These are phyloP conservation scores for Spinacia oleracea DNA, from an alignment of 179 eudicot species.

Conservation along the genomic window DNA sequence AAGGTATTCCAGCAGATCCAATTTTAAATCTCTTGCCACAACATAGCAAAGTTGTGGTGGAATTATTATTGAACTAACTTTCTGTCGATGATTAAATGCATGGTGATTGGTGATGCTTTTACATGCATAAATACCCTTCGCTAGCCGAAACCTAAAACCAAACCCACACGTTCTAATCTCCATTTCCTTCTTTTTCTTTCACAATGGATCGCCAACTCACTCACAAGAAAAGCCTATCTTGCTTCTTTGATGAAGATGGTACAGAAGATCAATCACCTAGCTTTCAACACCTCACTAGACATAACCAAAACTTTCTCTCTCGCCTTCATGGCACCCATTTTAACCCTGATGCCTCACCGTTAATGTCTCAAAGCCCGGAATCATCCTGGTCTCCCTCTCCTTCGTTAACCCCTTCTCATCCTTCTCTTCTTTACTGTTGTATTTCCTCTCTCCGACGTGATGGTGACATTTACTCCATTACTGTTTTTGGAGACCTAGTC, in stretches of 20 bases:
- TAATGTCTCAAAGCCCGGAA: slow-evolving; percentile 19
- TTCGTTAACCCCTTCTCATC: slow-evolving; percentile 35
- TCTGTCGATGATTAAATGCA: slow-evolving; percentile 7
- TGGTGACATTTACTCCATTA: slow-evolving; percentile 48
- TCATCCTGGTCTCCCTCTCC: slow-evolving; percentile 53
- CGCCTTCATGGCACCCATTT: slow-evolving; percentile 14
- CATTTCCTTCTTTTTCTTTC: background rate
- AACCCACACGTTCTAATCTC: background rate
- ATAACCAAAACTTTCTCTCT: slow-evolving; percentile 5
- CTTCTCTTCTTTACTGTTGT: slow-evolving; percentile 57
- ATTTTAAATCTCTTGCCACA: background rate
- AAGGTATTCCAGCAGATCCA: background rate
- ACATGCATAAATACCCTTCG: background rate
- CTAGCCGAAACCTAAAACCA: background rate
- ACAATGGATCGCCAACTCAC: slow-evolving; percentile 16
- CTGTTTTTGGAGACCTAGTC: slow-evolving; percentile 35
- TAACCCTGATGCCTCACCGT: background rate
- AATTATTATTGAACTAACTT: slow-evolving; percentile 5
- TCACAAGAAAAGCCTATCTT: slow-evolving; percentile 15
- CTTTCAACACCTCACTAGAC: slow-evolving; percentile 1
- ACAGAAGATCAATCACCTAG: slow-evolving; percentile 17
- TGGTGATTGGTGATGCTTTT: background rate
- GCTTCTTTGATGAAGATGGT: slow-evolving; percentile 22
- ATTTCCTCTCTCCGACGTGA: slow-evolving; percentile 52
- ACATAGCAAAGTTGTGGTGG: background rate